phyloP scores from a whole-genome alignment of 225 moss, liverwort and hornwort genomes.

The Bryum argenteum region DNA sequence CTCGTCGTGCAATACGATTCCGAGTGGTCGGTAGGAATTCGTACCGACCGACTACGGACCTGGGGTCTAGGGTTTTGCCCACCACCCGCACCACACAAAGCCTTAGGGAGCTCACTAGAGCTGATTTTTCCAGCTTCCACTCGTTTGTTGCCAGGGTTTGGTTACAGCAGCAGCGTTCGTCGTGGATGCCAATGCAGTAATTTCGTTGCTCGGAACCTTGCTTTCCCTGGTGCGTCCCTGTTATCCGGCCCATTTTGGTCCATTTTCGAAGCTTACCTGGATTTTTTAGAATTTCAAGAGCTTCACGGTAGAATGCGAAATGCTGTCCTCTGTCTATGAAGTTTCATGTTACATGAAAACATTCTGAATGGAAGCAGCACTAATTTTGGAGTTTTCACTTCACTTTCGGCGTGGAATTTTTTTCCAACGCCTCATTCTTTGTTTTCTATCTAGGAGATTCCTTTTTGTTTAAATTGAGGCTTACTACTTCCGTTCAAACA shows the following conservation, averaged over 20 bases:
- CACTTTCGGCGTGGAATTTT: not conserved
- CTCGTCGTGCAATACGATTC: not conserved
- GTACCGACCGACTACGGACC: not conserved
- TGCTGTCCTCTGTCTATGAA: not conserved
- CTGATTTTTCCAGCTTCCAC: conserved; percentile 4
- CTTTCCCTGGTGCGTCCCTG: not conserved
- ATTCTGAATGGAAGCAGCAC: not conserved
- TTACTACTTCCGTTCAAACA: not conserved
- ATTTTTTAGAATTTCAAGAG: not conserved
- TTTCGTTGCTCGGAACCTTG: not conserved
- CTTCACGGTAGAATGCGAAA: not conserved
- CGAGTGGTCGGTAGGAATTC: not conserved
- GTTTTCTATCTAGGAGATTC: not conserved
- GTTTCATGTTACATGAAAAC: not conserved
- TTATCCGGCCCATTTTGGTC: not conserved
- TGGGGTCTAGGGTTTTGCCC: conserved; percentile 29
- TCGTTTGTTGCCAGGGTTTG: not conserved
- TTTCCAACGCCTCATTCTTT: not conserved
- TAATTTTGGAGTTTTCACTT: conserved; percentile 2
- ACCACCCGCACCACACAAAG: conserved; percentile 19
- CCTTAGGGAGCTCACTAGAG: not conserved
- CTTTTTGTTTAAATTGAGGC: not conserved
- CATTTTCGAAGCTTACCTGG: not conserved
- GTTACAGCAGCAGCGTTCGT: conserved; percentile 19
- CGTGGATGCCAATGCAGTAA: conserved; percentile 15